Base-by-base conservation (phyloP, 768 basidiomycete species). In the Suillus discolor region DNA sequence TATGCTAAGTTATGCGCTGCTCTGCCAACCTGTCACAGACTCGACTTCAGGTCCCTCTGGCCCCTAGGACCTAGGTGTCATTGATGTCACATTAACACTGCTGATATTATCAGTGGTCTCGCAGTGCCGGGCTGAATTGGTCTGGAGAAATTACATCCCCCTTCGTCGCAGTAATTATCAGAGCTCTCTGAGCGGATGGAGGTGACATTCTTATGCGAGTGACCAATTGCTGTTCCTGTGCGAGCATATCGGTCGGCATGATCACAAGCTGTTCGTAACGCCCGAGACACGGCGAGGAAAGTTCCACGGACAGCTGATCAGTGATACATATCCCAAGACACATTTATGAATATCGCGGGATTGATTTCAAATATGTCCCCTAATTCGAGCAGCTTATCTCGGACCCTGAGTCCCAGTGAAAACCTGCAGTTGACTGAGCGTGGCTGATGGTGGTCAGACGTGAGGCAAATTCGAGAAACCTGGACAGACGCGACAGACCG, bases 221-320 rank as follows among this genome's bases (percentile, higher is more conserved):
- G n/a, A n/a, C n/a, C n/a, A n/a, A n/a, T n/a, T n/a, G 18, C 25
- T 38, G 20, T 25, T 4, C 71, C 72, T 13, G 74, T 71, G 51
- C 66, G 73, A 8, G 74, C 71, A 6, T 31, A 54, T 54, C 3
- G 2, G 6, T 80, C 77, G 13, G 77, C 77, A 54, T 25, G 68
- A 55, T 4, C 67, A 59, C 0, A 79, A 51, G 7, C 78, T 77
- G 23, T 61, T 64, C 41, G 55, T 7, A 31, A 31, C 6, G 31
- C 31, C 31, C 6, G 6, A 31, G 31, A 31, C 31, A 31, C 31
- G 31, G 31, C 6, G 31, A 31, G 31, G 31, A 6, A 31, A 31
- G 31, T 31, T 31, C 31, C 31, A 31, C 31, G 31, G 31, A 6
- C 31, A 31, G 6, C 6, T 6, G n/a, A n/a, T n/a, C n/a, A n/a